Evolutionary conservation across 2,329 filamentous ascomycete genomes (phyloP).

Genomic region (Colletotrichum musicola): DNA sequence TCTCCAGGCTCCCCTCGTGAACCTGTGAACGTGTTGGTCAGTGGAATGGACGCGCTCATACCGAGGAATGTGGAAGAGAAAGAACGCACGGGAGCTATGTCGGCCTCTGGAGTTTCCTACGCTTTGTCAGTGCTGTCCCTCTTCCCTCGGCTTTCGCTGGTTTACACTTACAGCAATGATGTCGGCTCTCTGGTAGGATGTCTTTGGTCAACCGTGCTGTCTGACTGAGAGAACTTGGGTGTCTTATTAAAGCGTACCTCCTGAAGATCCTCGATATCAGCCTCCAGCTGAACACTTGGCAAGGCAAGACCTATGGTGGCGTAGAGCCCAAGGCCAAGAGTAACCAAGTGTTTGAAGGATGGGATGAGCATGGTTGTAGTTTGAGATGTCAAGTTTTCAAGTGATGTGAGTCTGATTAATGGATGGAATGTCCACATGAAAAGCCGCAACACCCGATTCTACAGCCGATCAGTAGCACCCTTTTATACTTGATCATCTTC

Average conservation of each 20-base stretch:
- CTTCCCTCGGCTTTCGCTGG: too few relatives aligned
- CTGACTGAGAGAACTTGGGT: not conserved
- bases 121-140: too few relatives aligned
- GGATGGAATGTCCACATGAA: not conserved
- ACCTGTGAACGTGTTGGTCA: too few relatives aligned
- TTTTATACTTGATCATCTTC: too few relatives aligned
- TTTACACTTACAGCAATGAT: not conserved
- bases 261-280: not conserved
- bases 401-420: too few relatives aligned
- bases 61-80: too few relatives aligned
- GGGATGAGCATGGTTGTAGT: not conserved
- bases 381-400: not conserved
- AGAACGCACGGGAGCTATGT: too few relatives aligned
- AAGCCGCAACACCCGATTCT: too few relatives aligned
- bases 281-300: not conserved
- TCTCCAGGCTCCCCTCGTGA: too few relatives aligned
- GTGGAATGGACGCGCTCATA: too few relatives aligned
- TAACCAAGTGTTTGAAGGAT: not conserved
- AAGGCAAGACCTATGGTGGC: not conserved
- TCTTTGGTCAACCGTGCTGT: not conserved
- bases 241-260: slow-evolving; percentile 2
- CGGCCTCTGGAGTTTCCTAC: too few relatives aligned
- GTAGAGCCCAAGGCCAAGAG: slow-evolving; percentile 5
- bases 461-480: too few relatives aligned
- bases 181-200: not conserved